phyloP scores from a whole-genome alignment of 1,139 yeast species.

The Yamadazyma taylorii region DNA sequence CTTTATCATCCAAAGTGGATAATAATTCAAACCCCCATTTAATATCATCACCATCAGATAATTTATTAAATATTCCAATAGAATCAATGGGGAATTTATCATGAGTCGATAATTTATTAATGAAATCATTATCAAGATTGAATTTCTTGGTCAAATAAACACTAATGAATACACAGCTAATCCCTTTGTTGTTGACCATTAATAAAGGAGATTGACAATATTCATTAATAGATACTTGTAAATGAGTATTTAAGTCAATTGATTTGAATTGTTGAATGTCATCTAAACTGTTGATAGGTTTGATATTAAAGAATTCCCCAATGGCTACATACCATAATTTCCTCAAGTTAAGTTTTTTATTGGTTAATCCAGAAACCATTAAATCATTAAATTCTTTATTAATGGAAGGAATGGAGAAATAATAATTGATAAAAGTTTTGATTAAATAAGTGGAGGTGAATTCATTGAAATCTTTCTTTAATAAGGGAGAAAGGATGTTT shows the following conservation, averaged over 20 bases:
- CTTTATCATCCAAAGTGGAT: slow-evolving; percentile 11
- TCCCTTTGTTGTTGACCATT: slow-evolving; percentile 47
- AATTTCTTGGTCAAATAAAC: slow-evolving; percentile 18
- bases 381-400: slow-evolving; percentile 35
- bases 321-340: slow-evolving; percentile 66
- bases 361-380: slow-evolving; percentile 53
- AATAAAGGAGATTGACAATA: slow-evolving; percentile 50
- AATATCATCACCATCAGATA: slow-evolving; percentile 43
- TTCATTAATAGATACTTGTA: slow-evolving; percentile 37
- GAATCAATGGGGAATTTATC: slow-evolving; percentile 48
- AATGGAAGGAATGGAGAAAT: slow-evolving; percentile 22
- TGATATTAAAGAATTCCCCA: slow-evolving; percentile 28
- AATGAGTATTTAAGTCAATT: slow-evolving; percentile 9
- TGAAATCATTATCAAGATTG: slow-evolving; percentile 18
- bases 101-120: slow-evolving; percentile 19
- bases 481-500: slow-evolving; percentile 46
- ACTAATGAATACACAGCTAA: slow-evolving; percentile 49
- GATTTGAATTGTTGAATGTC: not conserved
- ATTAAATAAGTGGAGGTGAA: slow-evolving; percentile 51
- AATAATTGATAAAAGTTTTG: slow-evolving; percentile 49
- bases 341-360: slow-evolving; percentile 61
- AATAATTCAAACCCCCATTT: slow-evolving; percentile 55
- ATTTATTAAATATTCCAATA: slow-evolving; percentile 52
- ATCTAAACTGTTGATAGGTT: not conserved
- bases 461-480: slow-evolving; percentile 79